phyloP scores from a whole-genome alignment of 2,329 filamentous ascomycete species.

The Trichoderma breve region DNA sequence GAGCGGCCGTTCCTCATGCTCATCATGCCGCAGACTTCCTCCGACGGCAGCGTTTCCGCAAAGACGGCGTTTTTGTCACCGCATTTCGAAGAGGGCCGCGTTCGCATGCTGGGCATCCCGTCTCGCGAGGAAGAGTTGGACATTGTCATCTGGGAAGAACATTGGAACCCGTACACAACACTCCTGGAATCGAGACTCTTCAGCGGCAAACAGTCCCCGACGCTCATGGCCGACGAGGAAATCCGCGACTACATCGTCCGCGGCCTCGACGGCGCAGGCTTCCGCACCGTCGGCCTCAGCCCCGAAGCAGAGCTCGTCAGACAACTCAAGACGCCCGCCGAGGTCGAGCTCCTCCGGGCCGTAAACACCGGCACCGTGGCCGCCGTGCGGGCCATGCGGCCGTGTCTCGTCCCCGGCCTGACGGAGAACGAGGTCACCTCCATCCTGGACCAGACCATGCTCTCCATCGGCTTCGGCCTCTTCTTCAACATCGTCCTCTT shows the following conservation, averaged over 20 bases:
- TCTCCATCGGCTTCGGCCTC: slow-evolving; percentile 53
- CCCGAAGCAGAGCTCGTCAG: slow-evolving; percentile 56
- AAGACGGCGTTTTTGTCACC: slow-evolving; percentile 59
- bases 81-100: slow-evolving; percentile 59
- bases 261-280: slow-evolving; percentile 52
- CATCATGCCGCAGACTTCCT: slow-evolving; percentile 46
- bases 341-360: slow-evolving; percentile 56
- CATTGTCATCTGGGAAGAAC: slow-evolving; percentile 61
- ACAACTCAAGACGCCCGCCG: slow-evolving; percentile 55
- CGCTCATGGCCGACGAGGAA: slow-evolving; percentile 64
- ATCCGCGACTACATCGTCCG: slow-evolving; percentile 62
- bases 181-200: slow-evolving; percentile 47
- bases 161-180: slow-evolving; percentile 62
- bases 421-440: slow-evolving; percentile 57
- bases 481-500: slow-evolving; percentile 63
- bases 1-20: slow-evolving; percentile 64
- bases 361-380: slow-evolving; percentile 64
- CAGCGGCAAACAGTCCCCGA: slow-evolving; percentile 27
- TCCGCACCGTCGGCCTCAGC: slow-evolving; percentile 54
- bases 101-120: slow-evolving; percentile 58
- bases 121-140: slow-evolving; percentile 45
- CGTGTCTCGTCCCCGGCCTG: slow-evolving; percentile 54
- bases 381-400: slow-evolving; percentile 56
- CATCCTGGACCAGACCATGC: slow-evolving; percentile 55
- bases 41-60: slow-evolving; percentile 44